phyloP scores from a whole-genome alignment of 2,329 filamentous ascomycete species.

The Fusarium beomiforme region DNA sequence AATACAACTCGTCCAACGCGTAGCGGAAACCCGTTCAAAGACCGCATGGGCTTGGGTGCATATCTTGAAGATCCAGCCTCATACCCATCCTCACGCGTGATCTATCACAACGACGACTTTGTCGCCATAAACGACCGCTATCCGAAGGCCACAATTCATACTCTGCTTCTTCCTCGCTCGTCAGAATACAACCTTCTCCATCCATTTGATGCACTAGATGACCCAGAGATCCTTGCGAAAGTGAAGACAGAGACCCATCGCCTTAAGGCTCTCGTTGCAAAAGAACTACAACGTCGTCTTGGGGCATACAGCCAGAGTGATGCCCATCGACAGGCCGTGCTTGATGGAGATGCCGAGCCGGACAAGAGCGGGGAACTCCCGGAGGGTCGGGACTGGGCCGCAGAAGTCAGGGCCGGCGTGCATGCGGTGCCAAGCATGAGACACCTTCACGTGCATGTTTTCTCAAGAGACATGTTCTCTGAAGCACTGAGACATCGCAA shows the following conservation, averaged over 20 bases:
- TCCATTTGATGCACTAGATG: conserved; percentile 80
- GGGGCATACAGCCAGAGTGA: conserved; percentile 73
- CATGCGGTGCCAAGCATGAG: conserved; percentile 93
- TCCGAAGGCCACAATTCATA: conserved; percentile 86
- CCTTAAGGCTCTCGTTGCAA: conserved; percentile 73
- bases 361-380: conserved; percentile 61
- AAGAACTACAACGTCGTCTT: conserved; percentile 77
- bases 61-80: conserved; percentile 73
- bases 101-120: conserved; percentile 74
- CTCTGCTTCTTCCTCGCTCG: conserved; percentile 86
- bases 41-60: conserved; percentile 70
- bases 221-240: conserved; percentile 72
- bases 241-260: conserved; percentile 69
- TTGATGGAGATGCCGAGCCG: conserved; percentile 63
- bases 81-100: conserved; percentile 68
- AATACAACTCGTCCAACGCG: conserved; percentile 26
- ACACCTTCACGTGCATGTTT: conserved; percentile 89
- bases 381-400: conserved; percentile 78
- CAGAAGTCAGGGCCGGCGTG: conserved; percentile 79
- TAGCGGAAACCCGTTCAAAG: conserved; percentile 52
- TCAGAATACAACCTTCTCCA: conserved; percentile 68
- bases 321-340: conserved; percentile 70
- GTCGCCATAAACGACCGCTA: conserved; percentile 85
- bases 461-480: conserved; percentile 82
- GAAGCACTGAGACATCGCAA: conserved; percentile 78